Base-by-base conservation (phyloP, 2,329 filamentous ascomycete species). In the Talaromyces funiculosus region DNA sequence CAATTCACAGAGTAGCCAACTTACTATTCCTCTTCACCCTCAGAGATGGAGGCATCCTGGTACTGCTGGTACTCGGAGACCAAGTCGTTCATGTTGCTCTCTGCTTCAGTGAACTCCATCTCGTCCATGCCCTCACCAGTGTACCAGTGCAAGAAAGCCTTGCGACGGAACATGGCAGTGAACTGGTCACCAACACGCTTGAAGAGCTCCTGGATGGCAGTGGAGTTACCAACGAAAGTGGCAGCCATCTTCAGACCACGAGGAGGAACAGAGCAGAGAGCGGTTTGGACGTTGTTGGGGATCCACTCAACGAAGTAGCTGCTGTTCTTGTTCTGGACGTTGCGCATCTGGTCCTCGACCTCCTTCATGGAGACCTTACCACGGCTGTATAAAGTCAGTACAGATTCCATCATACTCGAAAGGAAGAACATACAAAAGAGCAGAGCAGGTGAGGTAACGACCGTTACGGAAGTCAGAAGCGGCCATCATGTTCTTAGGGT, bases 401-500 rank as follows among this genome's bases (percentile, higher is more conserved):
- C 37, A 29, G 33, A 26, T 61, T 66, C 65, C 65, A 12, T 22
- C 2, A 37, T 9, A 1, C 22, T 31, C 16, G 10, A 43, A 22
- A 37, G 16, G 12, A 2, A 26, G 20, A 64, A 81, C 86, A 80
- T 79, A 86, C 65, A 99, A 99, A 82, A 99, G 96, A 77, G 94
- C 92, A 79, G 89, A 97, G 89, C 94, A 99, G 71, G 94, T 99
- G 75, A 99, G 87, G 86, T 99, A 99, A 75, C 94, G 94, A 79
- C 94, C 94, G 81, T 97, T 99, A 74, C 94, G 91, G 92, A 99
- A 99, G 84, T 99, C 94, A 66, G 92, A 95, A 67, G 94, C 94
- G 82, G 94, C 94, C 94, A 99, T 99, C 93, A 99, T 99, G 89
- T 99, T 99, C 92, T 97, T 99, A 75, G 94, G 93, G 84, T 99